phyloP scores from a whole-genome alignment of 2,329 filamentous ascomycete genomes.

The Neofusicoccum cordaticola region DNA sequence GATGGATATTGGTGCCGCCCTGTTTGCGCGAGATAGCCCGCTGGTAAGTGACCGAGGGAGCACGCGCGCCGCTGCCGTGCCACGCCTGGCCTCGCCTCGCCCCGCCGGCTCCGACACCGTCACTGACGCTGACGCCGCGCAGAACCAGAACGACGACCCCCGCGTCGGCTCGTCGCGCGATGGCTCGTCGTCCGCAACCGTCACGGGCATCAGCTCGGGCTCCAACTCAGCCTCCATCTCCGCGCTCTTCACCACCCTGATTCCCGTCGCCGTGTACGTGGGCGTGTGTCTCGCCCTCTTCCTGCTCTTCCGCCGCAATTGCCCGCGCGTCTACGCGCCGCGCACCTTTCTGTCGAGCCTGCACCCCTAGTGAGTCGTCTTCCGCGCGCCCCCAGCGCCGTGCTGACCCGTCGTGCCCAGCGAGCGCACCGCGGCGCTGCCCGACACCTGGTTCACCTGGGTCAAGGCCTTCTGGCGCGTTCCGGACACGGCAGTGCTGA shows the following conservation, averaged over 20 bases:
- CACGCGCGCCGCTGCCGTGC: no score
- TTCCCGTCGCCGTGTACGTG: conserved; percentile 53
- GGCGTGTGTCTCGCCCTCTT: conserved; percentile 52
- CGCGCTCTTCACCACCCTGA: conserved; percentile 49
- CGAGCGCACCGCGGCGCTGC: background rate
- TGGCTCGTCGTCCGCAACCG: conserved; percentile 39
- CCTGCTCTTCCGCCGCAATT: conserved; percentile 49
- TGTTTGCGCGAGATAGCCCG: background rate
- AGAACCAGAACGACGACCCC: conserved; percentile 29
- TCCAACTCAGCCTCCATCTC: conserved; percentile 36
- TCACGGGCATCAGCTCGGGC: conserved; percentile 34
- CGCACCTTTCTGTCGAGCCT: conserved; percentile 28
- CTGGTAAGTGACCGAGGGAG: background rate
- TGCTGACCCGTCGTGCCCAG: conserved; percentile 19
- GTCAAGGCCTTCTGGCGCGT: conserved; percentile 50
- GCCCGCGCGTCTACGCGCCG: conserved; percentile 56
- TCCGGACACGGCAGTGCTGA: conserved; percentile 75
- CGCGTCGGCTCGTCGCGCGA: conserved; percentile 46
- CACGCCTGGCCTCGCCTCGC: no score
- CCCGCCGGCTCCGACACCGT: no score
- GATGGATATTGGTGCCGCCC: background rate
- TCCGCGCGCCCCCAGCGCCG: background rate
- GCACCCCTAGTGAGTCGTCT: conserved; percentile 20
- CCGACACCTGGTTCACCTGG: conserved; percentile 33
- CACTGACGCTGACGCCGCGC: background rate